phyloP scores from a whole-genome alignment of 73 alveolate species.

The Symbiodinium pilosum region DNA sequence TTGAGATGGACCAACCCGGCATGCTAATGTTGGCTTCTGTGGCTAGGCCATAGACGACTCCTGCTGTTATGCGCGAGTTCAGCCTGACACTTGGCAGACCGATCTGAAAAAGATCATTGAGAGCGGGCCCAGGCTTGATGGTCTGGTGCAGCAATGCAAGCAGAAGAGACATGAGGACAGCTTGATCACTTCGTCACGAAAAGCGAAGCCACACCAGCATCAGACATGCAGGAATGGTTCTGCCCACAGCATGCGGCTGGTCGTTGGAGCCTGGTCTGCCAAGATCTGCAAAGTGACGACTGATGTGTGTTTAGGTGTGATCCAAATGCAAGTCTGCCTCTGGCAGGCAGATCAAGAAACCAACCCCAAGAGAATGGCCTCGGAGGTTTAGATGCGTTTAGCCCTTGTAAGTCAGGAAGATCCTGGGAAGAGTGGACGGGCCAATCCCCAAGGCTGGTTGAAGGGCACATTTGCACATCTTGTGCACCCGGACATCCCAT shows the following conservation, averaged over 20 bases:
- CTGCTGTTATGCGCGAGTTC: conserved; percentile 47
- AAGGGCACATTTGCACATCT: neutral
- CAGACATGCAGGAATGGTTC: conserved; percentile 46
- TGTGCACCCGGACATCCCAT: no score
- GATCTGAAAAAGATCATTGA: no score
- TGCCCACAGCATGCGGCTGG: conserved; percentile 7
- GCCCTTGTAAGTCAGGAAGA: neutral
- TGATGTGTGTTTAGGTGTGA: no score
- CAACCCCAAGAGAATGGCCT: no score
- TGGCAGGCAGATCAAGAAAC: no score
- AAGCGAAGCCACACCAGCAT: no score
- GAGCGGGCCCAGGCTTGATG: neutral
- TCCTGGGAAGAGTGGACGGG: conserved; percentile 76
- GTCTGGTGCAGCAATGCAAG: neutral
- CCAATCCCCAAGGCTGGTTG: conserved; percentile 41
- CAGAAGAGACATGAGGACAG: neutral
- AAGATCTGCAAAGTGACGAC: neutral
- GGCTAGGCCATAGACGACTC: conserved; percentile 50
- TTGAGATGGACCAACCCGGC: neutral
- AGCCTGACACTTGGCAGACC: conserved; percentile 15
- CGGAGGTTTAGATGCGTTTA: neutral
- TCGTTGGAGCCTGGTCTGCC: neutral
- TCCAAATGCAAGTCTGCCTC: no score
- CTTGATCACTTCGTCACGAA: no score
- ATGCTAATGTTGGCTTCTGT: neutral